These are phyloP conservation scores for Mycena leptocephala DNA, from an alignment of 768 basidiomycete species.

Conservation along the genomic window DNA sequence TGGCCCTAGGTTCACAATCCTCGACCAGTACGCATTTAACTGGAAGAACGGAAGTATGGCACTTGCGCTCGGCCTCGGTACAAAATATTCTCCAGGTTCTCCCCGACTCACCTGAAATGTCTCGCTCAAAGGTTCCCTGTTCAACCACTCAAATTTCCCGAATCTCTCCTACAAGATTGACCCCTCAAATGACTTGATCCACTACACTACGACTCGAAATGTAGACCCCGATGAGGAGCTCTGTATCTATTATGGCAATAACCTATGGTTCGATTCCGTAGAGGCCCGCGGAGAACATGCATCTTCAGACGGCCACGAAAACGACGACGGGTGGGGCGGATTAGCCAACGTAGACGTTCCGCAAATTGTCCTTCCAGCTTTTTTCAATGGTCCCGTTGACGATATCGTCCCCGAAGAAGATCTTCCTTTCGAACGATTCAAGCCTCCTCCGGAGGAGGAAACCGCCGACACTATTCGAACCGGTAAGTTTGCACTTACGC, in stretches of 20 bases:
- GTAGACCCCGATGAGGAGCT: slow-evolving; percentile 80
- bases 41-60: slow-evolving; percentile 86
- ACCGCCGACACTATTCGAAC: slow-evolving; percentile 70
- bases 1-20: slow-evolving; percentile 63
- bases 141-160: slow-evolving; percentile 82
- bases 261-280: slow-evolving; percentile 75
- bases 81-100: slow-evolving; percentile 23
- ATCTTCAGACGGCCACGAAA: slow-evolving; percentile 22
- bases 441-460: slow-evolving; percentile 77
- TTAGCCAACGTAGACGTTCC: slow-evolving; percentile 46
- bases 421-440: slow-evolving; percentile 79
- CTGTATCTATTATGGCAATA: slow-evolving; percentile 84
- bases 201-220: slow-evolving; percentile 69
- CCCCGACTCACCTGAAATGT: background rate
- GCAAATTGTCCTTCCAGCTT: slow-evolving; percentile 43
- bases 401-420: slow-evolving; percentile 70
- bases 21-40: slow-evolving; percentile 85
- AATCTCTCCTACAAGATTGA: slow-evolving; percentile 82
- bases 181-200: slow-evolving; percentile 69
- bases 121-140: slow-evolving; percentile 75
- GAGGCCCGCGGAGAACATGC: slow-evolving; percentile 39
- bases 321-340: slow-evolving; percentile 66
- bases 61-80: slow-evolving; percentile 85
- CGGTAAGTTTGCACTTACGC: slow-evolving; percentile 51
- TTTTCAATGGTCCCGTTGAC: slow-evolving; percentile 55